Conservation (phyloP, 2,329 filamentous ascomycete genomes). For the Colletotrichum sp. region DNA sequence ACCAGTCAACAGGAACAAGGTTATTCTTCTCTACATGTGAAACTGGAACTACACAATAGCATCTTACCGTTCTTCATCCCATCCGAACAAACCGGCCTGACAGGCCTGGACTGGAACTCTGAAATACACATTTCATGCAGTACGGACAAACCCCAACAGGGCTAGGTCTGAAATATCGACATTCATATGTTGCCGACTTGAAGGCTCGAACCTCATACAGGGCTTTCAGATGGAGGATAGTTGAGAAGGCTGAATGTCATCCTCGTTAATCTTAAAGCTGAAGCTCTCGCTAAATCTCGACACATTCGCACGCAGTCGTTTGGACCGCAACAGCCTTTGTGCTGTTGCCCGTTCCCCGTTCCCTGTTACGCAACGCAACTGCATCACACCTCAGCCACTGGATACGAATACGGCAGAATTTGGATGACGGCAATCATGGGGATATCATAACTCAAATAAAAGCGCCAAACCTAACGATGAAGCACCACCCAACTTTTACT, state of each 20-base stretch:
- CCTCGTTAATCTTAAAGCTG: rapidly evolving
- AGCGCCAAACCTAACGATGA: neutral
- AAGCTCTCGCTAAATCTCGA: neutral
- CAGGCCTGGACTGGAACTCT: neutral
- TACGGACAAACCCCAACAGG: neutral
- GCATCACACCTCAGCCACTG: neutral
- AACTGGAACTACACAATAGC: neutral
- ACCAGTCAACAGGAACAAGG: neutral
- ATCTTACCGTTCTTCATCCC: neutral
- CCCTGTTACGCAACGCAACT: no score
- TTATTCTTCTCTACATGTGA: neutral
- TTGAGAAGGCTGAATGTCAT: neutral
- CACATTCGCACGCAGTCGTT: neutral
- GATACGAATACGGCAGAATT: neutral
- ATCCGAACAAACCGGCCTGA: neutral
- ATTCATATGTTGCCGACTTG: neutral
- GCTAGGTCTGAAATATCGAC: neutral
- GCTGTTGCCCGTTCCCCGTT: rapidly evolving
- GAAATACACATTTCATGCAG: neutral
- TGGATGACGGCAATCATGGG: neutral
- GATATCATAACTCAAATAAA: neutral
- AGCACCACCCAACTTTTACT: neutral
- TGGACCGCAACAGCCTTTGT: neutral
- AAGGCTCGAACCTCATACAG: neutral
- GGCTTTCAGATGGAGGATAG: neutral